These are phyloP conservation scores for Candida hungchunana DNA, from an alignment of 805 yeast species.

Conservation along the genomic window DNA sequence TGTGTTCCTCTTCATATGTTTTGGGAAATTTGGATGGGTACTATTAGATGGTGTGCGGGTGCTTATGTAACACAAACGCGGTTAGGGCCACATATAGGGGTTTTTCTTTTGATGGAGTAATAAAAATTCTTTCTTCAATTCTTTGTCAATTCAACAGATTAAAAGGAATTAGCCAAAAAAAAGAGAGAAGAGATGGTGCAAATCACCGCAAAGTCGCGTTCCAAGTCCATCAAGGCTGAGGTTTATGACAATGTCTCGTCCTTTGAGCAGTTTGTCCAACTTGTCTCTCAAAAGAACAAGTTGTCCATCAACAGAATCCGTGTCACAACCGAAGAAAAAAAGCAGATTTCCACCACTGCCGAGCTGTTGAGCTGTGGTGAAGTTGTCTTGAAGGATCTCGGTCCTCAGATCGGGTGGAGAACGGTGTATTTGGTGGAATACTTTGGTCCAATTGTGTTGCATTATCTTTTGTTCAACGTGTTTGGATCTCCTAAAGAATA, in stretches of 20 bases:
- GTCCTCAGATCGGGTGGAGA: conserved; percentile 91
- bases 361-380: conserved; percentile 22
- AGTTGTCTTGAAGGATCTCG: conserved; percentile 79
- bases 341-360: conserved; percentile 14
- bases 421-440: conserved; percentile 87
- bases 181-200: conserved; percentile 13
- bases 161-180: too few relatives aligned
- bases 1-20: too few relatives aligned
- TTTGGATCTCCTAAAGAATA: conserved; percentile 25
- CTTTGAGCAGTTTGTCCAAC: conserved; percentile 39
- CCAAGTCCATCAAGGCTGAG: conserved; percentile 50
- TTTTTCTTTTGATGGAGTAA: too few relatives aligned
- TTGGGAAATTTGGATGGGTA: too few relatives aligned
- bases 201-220: conserved; percentile 54
- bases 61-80: too few relatives aligned
- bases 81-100: too few relatives aligned
- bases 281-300: conserved; percentile 41
- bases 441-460: conserved; percentile 82
- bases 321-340: conserved; percentile 32
- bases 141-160: too few relatives aligned
- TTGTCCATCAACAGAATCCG: conserved; percentile 51
- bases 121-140: too few relatives aligned
- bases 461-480: conserved; percentile 55
- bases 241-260: conserved; percentile 26
- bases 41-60: too few relatives aligned